Base-by-base conservation (phyloP, 192 early-diverging fungal species). In the Physocladia obscura region DNA sequence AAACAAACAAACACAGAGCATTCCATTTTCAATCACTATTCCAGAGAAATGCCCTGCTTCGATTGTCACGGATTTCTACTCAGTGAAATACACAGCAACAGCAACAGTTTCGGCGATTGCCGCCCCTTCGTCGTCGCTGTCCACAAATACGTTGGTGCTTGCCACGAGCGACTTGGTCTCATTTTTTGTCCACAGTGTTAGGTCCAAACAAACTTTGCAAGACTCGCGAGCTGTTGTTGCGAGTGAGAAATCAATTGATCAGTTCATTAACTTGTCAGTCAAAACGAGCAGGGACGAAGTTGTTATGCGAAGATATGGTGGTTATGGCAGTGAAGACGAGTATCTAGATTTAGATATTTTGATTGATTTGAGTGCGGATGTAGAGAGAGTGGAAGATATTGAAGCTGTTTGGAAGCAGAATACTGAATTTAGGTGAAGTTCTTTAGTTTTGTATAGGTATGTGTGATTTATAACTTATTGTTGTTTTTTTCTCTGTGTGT, bases 341-440 rank as follows among this genome's bases (percentile, higher is more conserved):
- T 57, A 17, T 32, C 37, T 47, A 11, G 38, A 62, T 4, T 13
- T 62, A 26, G 38, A 62, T n/a, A n/a, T n/a, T n/a, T n/a, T n/a
- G n/a, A n/a, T n/a, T n/a, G n/a, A n/a, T n/a, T n/a, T n/a, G 17
- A 26, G 35, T 13, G 38, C 4, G 11, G 59, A 62, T 44, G 39
- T 62, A 17, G 59, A 62, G n/a, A 37, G 59, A 8, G 59, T 62
- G 21, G 59, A 62, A 13, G 36, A 39, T 27, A 15, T 62, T 34
- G 36, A 38, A 21, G 15, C 37, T 35, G 34, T 62, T 38, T 62
- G 36, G 36, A 62, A 44, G 24, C 59, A 62, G 39, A 21, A 24
- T 21, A 62, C 59, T 4, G 59, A 62, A 35, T 62, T 62, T 47
- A 6, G 59, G 59, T 62, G 26, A 5, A 24, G 0, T 19, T 44